Base-by-base conservation (phyloP, 805 yeast species). In the Aciculoconidium aculeatum region DNA sequence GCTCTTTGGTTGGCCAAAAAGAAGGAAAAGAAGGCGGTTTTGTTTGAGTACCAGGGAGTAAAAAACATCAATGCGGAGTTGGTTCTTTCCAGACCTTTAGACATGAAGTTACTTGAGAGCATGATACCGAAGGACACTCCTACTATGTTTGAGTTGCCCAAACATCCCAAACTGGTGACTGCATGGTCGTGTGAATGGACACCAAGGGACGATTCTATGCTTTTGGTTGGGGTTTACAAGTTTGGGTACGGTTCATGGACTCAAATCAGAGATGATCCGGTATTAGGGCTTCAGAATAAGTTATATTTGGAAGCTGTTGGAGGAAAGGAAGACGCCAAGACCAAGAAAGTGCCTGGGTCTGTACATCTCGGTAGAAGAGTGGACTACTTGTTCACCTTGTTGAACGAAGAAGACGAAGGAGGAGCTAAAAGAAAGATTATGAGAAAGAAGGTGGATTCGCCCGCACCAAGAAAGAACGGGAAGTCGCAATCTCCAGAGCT, bases 241-340 rank as follows among this genome's bases (percentile, higher is more conserved):
- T 88, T 88, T 56, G 99, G 99, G 0, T 88, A 86, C 54, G 97
- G 97, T 11, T 79, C 95, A 1, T 92, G 98, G 98, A 53, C 71
- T 3, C 88, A 83, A 48, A 88, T 92, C 25, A 70, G 98, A 49
- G 99, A 92, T 58, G 98, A 92, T 58, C 97, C 98, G 2, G 70
- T 85, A 30, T 67, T 92, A 35, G 88, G 87, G 7, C 65, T 92
- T 37, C 82, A 85, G 37, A 85, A 86, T 43, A 92, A 86, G 62
- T 61, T 92, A 41, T 92, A 76, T 47, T 65, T 92, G 44, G 80
- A 73, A 31, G 32, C 28, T 3, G 31, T 21, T n/a, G 26, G 28
- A 9, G 38, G 27, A 11, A 40, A 44, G 25, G 40, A 44, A 21
- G 44, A 54, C 22, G 51, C 53, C 25, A 52, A 66, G 28, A 42